Conservation (phyloP, 192 early-diverging fungal species). For the Coemansia sp. region DNA sequence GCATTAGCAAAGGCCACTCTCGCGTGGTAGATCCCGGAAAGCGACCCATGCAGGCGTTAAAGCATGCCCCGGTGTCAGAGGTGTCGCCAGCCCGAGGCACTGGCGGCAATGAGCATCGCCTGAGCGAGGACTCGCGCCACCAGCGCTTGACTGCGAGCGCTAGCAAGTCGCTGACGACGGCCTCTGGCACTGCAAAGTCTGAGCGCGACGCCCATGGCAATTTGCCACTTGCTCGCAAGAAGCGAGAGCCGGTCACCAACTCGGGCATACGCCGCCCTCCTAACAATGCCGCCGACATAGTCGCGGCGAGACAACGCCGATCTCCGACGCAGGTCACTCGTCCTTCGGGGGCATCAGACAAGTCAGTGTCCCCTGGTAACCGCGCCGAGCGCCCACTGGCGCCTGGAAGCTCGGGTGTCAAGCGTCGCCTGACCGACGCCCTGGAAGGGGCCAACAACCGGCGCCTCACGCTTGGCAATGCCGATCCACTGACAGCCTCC, state of each 20-base stretch:
- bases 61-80: not conserved
- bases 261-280: constrained; percentile 4
- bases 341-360: constrained; percentile 1
- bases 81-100: not conserved
- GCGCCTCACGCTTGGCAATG: not conserved
- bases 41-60: not conserved
- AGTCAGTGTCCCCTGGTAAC: constrained; percentile 6
- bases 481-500: not conserved
- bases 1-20: not conserved
- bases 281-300: not conserved
- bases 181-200: not conserved
- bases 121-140: not conserved
- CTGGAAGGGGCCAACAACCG: not conserved
- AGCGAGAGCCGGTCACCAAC: not conserved
- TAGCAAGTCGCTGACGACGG: not conserved
- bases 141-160: not conserved
- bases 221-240: not conserved
- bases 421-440: constrained; percentile 19
- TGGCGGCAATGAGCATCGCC: not conserved
- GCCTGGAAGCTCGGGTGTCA: constrained; percentile 12
- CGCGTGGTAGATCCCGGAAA: not conserved
- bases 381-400: constrained; percentile 5
- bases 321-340: not conserved
- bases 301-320: constrained; percentile 1
- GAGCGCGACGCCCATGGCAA: not conserved